These are phyloP conservation scores for Gyromitra esculenta DNA, from an alignment of 2,329 filamentous ascomycete genomes.

Conservation along the genomic window DNA sequence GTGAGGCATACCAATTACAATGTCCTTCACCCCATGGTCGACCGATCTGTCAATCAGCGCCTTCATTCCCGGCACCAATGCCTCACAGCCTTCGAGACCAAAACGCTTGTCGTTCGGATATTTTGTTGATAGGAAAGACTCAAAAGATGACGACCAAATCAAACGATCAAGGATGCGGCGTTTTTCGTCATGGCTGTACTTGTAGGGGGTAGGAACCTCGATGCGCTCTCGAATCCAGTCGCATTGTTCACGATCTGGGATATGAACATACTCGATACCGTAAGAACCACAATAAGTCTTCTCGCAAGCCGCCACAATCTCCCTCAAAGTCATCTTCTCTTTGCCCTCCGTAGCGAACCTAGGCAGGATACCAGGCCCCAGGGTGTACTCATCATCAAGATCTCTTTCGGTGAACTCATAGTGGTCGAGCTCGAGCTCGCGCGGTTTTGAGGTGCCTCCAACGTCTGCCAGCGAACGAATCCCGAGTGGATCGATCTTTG, in stretches of 20 bases:
- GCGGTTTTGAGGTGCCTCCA: conserved; percentile 86
- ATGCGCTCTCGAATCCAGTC: conserved; percentile 97
- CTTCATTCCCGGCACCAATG: conserved; percentile 98
- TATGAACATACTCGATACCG: conserved; percentile 98
- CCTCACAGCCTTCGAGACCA: conserved; percentile 96
- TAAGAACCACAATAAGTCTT: conserved; percentile 97
- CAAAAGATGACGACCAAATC: conserved; percentile 98
- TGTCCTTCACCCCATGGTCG: conserved; percentile 98
- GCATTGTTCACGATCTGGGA: conserved; percentile 95
- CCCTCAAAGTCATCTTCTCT: conserved; percentile 95
- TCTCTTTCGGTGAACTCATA: conserved; percentile 97
- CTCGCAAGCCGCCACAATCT: conserved; percentile 93
- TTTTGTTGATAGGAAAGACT: conserved; percentile 93
- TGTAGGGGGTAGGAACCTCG: conserved; percentile 93
- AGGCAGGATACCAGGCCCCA: conserved; percentile 94
- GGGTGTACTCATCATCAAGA: conserved; percentile 86
- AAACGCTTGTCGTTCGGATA: conserved; percentile 99
- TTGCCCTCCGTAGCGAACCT: conserved; percentile 88
- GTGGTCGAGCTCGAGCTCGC: conserved; percentile 90
- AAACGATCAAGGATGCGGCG: conserved; percentile 94
- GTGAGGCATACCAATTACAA: conserved; percentile 99
- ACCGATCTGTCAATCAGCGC: conserved; percentile 97
- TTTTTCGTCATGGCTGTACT: conserved; percentile 98
- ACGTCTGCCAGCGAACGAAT: conserved; percentile 83
- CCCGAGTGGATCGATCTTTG: conserved; percentile 93